A percentile compares a stretch with the other conserved stretches of the same genome.
phyloP scores from a whole-genome alignment of 208 protist genomes.

The Strigomonas culicis region DNA sequence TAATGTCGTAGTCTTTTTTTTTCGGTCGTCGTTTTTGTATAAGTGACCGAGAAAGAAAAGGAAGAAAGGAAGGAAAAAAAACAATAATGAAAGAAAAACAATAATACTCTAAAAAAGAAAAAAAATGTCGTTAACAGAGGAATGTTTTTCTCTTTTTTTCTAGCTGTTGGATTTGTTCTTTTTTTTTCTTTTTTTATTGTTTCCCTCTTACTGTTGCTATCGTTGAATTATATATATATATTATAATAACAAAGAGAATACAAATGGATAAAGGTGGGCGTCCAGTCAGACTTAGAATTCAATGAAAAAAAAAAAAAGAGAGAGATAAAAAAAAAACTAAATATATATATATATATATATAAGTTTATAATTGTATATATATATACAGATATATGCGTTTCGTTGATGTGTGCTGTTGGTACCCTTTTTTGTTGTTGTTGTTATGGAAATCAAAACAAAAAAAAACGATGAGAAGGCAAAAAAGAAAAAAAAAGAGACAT shows the following conservation, averaged over 20 bases:
- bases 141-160: not conserved
- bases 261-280: slow-evolving; percentile 8
- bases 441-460: not conserved
- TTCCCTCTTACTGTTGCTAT: slow-evolving; percentile 1
- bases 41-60: too few relatives aligned
- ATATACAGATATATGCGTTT: slow-evolving; percentile 2
- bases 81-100: too few relatives aligned
- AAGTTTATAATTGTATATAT: not conserved
- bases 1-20: too few relatives aligned
- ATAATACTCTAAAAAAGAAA: too few relatives aligned
- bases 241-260: slow-evolving; percentile 13
- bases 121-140: too few relatives aligned
- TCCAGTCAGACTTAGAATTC: not conserved
- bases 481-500: not conserved
- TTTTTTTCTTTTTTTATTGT: slow-evolving; percentile 8
- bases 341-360: not conserved
- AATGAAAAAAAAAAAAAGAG: slow-evolving; percentile 3
- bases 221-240: slow-evolving; percentile 17
- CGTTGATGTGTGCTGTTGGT: not conserved
- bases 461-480: not conserved
- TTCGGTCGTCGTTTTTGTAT: too few relatives aligned
- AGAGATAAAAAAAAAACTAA: slow-evolving; percentile 12
- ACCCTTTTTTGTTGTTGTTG: not conserved
- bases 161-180: not conserved
- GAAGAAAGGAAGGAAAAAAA: too few relatives aligned